phyloP scores from a whole-genome alignment of 495 filamentous ascomycete genomes.

The Penicillium ucsense region DNA sequence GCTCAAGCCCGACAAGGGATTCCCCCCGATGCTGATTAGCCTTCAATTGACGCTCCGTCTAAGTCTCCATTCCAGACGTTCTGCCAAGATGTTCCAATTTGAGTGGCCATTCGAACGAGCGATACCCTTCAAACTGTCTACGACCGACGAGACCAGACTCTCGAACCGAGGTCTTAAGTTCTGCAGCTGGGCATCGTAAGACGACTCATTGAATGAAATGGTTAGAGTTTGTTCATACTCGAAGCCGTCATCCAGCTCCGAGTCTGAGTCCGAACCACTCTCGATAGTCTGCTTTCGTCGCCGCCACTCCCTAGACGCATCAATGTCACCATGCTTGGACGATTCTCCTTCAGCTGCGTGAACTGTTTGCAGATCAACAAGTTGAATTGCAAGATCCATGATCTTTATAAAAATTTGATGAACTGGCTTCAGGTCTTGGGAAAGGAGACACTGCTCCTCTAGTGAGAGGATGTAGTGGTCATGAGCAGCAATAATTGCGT shows the following conservation, averaged over 20 bases:
- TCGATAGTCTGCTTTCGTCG: background rate
- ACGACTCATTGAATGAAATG: constrained; percentile 19
- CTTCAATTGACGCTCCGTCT: too few species aligned
- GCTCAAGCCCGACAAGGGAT: too few species aligned
- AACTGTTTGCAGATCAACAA: constrained; percentile 36
- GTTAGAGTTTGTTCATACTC: constrained; percentile 19
- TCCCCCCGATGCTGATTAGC: too few species aligned
- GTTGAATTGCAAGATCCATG: constrained; percentile 46
- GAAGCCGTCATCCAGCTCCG: constrained; percentile 16
- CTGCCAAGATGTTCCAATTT: constrained; percentile 44
- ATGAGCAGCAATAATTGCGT: constrained; percentile 70
- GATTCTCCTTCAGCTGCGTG: constrained; percentile 10
- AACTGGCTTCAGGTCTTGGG: constrained; percentile 51
- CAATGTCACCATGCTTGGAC: constrained; percentile 1
- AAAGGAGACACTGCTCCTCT: constrained; percentile 57
- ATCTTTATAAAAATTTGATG: constrained; percentile 56
- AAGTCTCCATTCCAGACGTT: constrained; percentile 25
- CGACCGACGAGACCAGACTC: constrained; percentile 30
- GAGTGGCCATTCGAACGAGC: constrained; percentile 36
- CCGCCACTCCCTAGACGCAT: background rate
- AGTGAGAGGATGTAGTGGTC: constrained; percentile 49
- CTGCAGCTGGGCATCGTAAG: constrained; percentile 20
- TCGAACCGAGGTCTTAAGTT: constrained; percentile 31
- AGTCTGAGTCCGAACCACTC: constrained; percentile 5
- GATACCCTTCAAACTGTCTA: constrained; percentile 35